Base-by-base conservation (phyloP, 352 stramenopile genomes). In the Phytophthora citricola region DNA sequence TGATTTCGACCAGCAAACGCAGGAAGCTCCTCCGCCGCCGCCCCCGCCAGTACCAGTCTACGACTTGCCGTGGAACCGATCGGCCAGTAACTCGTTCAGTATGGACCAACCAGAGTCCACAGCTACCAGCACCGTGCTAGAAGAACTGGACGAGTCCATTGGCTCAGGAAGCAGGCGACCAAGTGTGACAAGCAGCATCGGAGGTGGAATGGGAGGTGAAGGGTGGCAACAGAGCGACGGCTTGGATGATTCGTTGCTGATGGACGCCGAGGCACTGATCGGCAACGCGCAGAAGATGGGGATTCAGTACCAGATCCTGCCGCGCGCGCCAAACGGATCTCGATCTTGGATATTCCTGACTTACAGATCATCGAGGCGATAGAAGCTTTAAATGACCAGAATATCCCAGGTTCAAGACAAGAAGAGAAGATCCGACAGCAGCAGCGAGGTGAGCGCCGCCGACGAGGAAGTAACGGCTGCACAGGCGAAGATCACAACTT, bases 201-300 rank as follows among this genome's bases (percentile, higher is more conserved):
- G 55, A 49, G 66, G 44, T 54, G 59, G 34, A 43, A 45, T 66
- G n/a, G 63, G 58, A 57, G 57, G 31, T 20, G 58, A 77, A 15
- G 51, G 39, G 20, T 74, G 63, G 53, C 63, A 64, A n/a, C 53
- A 63, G 22, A 34, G 31, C 44, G 73, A 89, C 20, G 62, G 74
- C 7, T 38, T 83, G 20, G 78, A 86, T 36, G 77, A 91, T 51
- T 80, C 75, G 15, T 63, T 91, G 40, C 64, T 93, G 0, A 58
- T 85, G 59, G 85, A 93, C 50, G 85, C 79, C 22, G 82, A 93
- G 24, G 82, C 82, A 24, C 47, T 93, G 58, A 91, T 93, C 49
- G 82, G 73, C 9, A 85, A 90, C 45, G 79, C 79, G 7, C 81
- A 87, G 59, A 90, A 89, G 63, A 90, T 91, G 79, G 81, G 80